Percentiles rank a stretch among this genome's conserved stretches.
Conservation (phyloP, 257 asterid genomes). For the Prunella vulgaris region DNA sequence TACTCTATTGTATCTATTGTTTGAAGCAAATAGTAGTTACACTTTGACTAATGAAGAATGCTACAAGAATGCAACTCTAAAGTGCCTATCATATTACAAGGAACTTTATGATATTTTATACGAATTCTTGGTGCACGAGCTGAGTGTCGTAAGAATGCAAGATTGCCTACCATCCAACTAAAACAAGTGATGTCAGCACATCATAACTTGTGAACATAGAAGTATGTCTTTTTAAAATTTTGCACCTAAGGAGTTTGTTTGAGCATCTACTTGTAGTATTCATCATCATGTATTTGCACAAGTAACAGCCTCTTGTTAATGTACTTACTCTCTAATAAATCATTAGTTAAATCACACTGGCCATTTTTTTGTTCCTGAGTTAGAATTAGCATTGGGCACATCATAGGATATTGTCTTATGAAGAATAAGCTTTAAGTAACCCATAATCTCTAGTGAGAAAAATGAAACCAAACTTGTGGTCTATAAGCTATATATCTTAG, state of each 20-base stretch:
- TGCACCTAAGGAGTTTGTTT: background rate
- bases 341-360: background rate
- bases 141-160: background rate
- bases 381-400: background rate
- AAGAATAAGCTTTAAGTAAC: background rate
- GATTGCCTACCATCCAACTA: background rate
- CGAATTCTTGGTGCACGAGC: background rate
- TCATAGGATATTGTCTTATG: background rate
- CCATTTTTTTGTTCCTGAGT: background rate
- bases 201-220: background rate
- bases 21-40: background rate
- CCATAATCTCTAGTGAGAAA: background rate
- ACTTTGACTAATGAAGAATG: background rate
- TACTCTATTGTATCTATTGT: background rate
- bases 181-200: background rate
- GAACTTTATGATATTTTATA: too few species aligned
- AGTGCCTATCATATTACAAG: background rate
- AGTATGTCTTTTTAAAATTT: background rate
- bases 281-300: background rate
- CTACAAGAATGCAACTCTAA: background rate
- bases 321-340: background rate
- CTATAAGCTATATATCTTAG: background rate
- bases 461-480: background rate
- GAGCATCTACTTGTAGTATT: background rate
- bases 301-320: background rate